Evolutionary conservation across 2,329 filamentous ascomycete genomes (phyloP), one percentile per base, ranked within the genome.

Genomic region (Pochonia chlamydosporia): DNA sequence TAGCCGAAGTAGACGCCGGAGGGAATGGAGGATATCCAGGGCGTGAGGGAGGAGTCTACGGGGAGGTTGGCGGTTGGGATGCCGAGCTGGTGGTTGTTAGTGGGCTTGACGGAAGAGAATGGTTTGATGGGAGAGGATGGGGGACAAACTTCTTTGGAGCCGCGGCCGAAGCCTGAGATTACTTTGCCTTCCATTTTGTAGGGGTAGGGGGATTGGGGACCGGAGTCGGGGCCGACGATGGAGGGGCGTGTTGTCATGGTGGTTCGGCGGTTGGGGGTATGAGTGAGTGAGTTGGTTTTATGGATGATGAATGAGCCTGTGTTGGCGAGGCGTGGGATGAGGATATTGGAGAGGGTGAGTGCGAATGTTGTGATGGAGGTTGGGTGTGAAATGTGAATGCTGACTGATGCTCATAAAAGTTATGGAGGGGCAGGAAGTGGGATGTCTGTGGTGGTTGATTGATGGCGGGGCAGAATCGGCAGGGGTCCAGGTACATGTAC

Each of bases 51-150:
- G 46, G 76, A 74, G 65, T 86, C 84, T 43, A 92, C 85, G 58
- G 82, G 82, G 39, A 97, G 82, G 73, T 97, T 99, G 63, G 93
- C 93, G 2, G 93, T 97, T 3, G 93, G 93, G 64, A 97, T 96
- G 57, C 92, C 92, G 63, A 97, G 87, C 84, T 95, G 51, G 43
- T 26, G 36, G 36, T 42, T 40, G 10, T 16, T 31, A 10, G 25
- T 3, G n/a, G 16, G 7, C 9, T 31, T 40, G 36, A 40, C 13
- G 26, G 35, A 5, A 25, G 13, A 43, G 9, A 35, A 21, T 14
- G 18, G 30, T 14, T 26, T 13, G 28, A 40, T 39, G 31, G 28
- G 44, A 18, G 40, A 47, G 26, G 44, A 24, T 33, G 14, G n/a
- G 14, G 5, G 18, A 63, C 69, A 49, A 64, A 91, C 88, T 70